Base-by-base conservation (phyloP, 805 yeast genomes). In the Schizosaccharomyces lindneri region DNA sequence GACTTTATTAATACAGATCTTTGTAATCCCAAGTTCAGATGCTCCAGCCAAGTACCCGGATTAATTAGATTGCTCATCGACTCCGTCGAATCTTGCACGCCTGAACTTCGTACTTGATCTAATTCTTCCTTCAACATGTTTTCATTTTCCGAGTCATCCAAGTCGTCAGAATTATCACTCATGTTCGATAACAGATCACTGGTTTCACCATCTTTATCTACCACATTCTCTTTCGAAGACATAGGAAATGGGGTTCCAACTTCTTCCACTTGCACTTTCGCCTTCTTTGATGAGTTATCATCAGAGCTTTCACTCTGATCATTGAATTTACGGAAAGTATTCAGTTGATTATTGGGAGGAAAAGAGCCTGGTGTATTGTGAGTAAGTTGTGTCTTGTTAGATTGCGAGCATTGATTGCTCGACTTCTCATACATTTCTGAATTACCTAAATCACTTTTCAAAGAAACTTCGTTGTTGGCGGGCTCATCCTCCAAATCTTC, bases 401-500 rank as follows among this genome's bases (percentile, higher is more conserved):
- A 19, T 46, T 46, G 27, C 21, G 21, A 19, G 13, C 21, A 27
- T 46, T 46, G 51, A 21, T 46, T 3, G 6, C 11, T 9, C 21
- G 21, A 19, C 27, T 46, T n/a, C 27, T 24, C 51, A 21, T 46
- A 46, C 51, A 19, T 46, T 46, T 46, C 27, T n/a, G 51, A 21
- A 19, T 46, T 24, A 51, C n/a, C n/a, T 51, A 9, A 29, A 24
- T 51, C 57, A 21, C 27, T 6, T 5, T 21, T 51, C 19, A 5
- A 7, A 7, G 74, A 75, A 65, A 81, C 87, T 55, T 79, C 75
- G 7, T 64, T 65, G 48, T 77, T 79, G 13, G 74, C 81, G 51
- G 77, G 81, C 27, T 77, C 81, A 36, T 83, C 86, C 65, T 82
- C 85, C n/a, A 74, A 76, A 65, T 81, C 87, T 55, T 79, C 75